Conservation (phyloP, 495 filamentous ascomycete species). For the Penicillium ochrochloron region DNA sequence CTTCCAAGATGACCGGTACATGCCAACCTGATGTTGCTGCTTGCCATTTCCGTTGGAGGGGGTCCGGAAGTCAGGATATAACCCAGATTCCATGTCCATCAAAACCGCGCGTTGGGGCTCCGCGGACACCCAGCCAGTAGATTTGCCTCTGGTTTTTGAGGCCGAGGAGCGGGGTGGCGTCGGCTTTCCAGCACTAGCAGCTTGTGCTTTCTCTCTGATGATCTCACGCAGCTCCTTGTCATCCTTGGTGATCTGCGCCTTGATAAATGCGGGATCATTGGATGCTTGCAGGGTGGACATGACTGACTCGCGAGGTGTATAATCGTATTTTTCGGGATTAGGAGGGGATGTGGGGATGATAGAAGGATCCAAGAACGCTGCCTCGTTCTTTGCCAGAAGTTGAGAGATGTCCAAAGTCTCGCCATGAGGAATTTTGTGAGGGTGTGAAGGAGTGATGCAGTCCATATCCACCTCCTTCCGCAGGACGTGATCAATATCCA, state of each 20-base stretch:
- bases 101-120: constrained; percentile 53
- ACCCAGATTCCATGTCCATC: constrained; percentile 47
- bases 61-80: constrained; percentile 43
- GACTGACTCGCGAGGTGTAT: constrained; percentile 73
- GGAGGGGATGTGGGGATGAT: constrained; percentile 59
- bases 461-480: constrained; percentile 98
- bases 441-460: constrained; percentile 89
- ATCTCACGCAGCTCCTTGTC: constrained; percentile 76
- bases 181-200: constrained; percentile 22
- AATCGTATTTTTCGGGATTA: constrained; percentile 60
- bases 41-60: constrained; percentile 30
- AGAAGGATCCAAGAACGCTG: constrained; percentile 66
- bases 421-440: constrained; percentile 76
- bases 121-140: constrained; percentile 30
- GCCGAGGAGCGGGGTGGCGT: constrained; percentile 23
- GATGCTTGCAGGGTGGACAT: constrained; percentile 68
- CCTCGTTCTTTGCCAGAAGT: constrained; percentile 69
- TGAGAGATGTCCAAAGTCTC: constrained; percentile 80
- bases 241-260: constrained; percentile 80
- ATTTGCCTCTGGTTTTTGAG: constrained; percentile 29
- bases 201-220: constrained; percentile 57
- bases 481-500: constrained; percentile 92
- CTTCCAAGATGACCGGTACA: constrained; percentile 46
- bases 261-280: constrained; percentile 68
- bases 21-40: constrained; percentile 32